A percentile compares a stretch with the other conserved stretches of the same genome.
Evolutionary conservation across 805 yeast genomes (phyloP).

Genomic region (Spathaspora sp.): DNA sequence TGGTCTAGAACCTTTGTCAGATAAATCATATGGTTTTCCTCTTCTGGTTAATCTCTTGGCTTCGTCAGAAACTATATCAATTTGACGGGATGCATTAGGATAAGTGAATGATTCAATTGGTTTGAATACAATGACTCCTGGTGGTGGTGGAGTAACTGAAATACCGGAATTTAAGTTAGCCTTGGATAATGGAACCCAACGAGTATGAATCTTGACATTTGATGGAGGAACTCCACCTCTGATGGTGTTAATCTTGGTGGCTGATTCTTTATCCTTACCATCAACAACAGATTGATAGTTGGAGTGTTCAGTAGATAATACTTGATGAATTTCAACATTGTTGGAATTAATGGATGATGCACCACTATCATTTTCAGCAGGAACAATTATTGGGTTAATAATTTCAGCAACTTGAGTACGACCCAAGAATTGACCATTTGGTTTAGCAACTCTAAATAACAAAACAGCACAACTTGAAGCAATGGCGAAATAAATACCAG

Average conservation of each 20-base stretch:
- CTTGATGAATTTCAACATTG: conserved; percentile 42
- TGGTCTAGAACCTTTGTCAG: conserved; percentile 60
- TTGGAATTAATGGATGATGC: conserved; percentile 5
- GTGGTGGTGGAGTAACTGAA: conserved; percentile 73
- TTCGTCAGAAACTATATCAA: conserved; percentile 65
- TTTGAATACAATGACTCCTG: conserved; percentile 84
- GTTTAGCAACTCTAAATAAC: conserved; percentile 72
- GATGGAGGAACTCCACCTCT: conserved; percentile 16
- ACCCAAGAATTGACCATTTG: conserved; percentile 82
- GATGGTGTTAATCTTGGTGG: conserved; percentile 7
- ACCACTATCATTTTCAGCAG: conserved; percentile 8
- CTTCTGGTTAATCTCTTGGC: conserved; percentile 59
- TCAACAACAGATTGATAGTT: conserved; percentile 17
- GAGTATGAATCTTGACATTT: conserved; percentile 44
- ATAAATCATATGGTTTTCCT: conserved; percentile 43
- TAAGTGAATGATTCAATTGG: conserved; percentile 79
- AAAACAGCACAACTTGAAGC: conserved; percentile 77
- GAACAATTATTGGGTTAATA: conserved; percentile 52
- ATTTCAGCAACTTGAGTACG: conserved; percentile 69
- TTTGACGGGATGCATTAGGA: conserved; percentile 73
- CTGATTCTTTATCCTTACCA: conserved; percentile 7
- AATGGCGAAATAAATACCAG: conserved; percentile 88
- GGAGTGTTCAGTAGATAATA: conserved; percentile 26
- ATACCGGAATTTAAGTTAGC: conserved; percentile 54
- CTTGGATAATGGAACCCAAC: conserved; percentile 65